These are phyloP conservation scores for Penicillium arizonense DNA, from an alignment of 495 filamentous ascomycete genomes.

Conservation along the genomic window DNA sequence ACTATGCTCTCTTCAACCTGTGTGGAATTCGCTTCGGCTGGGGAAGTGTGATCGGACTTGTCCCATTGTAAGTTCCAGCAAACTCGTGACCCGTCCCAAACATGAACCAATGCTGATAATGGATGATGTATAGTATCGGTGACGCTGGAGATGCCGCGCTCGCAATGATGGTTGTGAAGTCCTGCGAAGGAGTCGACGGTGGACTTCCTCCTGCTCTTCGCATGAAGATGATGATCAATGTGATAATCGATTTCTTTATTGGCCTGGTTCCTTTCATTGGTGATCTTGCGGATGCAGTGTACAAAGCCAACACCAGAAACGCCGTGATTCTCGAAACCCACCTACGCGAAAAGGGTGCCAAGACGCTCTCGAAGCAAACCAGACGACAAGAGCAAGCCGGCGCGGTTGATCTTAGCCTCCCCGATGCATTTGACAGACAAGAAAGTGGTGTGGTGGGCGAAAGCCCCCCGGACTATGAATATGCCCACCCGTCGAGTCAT, in stretches of 20 bases:
- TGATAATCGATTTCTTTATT: slow-evolving; percentile 73
- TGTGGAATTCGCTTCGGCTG: slow-evolving; percentile 79
- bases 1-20: slow-evolving; percentile 74
- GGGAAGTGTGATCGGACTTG: slow-evolving; percentile 73
- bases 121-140: slow-evolving; percentile 54
- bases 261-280: slow-evolving; percentile 85
- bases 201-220: slow-evolving; percentile 57
- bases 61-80: slow-evolving; percentile 65
- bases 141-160: slow-evolving; percentile 65
- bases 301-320: slow-evolving; percentile 73
- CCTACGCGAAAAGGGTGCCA: slow-evolving; percentile 51
- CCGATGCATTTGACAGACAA: slow-evolving; percentile 42
- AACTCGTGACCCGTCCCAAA: neutral
- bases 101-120: slow-evolving; percentile 5
- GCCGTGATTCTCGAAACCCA: slow-evolving; percentile 71
- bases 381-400: slow-evolving; percentile 9
- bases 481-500: slow-evolving; percentile 13
- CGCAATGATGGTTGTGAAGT: slow-evolving; percentile 64
- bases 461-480: slow-evolving; percentile 28
- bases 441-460: slow-evolving; percentile 24
- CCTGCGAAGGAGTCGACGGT: slow-evolving; percentile 67
- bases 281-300: slow-evolving; percentile 71
- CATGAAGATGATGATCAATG: slow-evolving; percentile 72
- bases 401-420: slow-evolving; percentile 35
- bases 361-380: slow-evolving; percentile 20